These are phyloP conservation scores for Aspergillus incahuasiensis DNA, from an alignment of 495 filamentous ascomycete species.

Conservation along the genomic window DNA sequence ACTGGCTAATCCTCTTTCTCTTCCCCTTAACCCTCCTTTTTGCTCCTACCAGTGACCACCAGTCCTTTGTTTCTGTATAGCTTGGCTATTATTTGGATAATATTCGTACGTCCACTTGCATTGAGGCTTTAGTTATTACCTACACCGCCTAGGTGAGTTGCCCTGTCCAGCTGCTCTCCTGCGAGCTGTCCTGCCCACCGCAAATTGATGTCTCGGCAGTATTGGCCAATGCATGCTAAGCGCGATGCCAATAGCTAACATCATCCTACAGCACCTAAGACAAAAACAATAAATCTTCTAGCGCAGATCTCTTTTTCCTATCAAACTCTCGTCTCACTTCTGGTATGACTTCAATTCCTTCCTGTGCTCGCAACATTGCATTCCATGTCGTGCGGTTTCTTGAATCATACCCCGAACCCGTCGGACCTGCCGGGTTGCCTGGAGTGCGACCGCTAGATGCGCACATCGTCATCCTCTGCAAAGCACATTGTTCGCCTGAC, in stretches of 20 bases:
- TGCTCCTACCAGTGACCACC: background rate
- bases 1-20: background rate
- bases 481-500: background rate
- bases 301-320: conserved; percentile 21
- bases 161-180: background rate
- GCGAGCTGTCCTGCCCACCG: background rate
- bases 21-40: background rate
- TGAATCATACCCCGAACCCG: background rate
- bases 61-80: background rate
- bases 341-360: conserved; percentile 17
- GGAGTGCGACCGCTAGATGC: background rate
- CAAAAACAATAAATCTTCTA: conserved; percentile 9
- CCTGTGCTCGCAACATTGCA: conserved; percentile 1
- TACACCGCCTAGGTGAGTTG: conserved; percentile 3
- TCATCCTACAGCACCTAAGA: conserved; percentile 11
- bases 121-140: background rate
- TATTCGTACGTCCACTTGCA: background rate
- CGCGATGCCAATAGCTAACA: conserved; percentile 13
- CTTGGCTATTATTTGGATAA: background rate
- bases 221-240: conserved; percentile 25
- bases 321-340: conserved; percentile 21
- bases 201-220: conserved; percentile 19
- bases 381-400: background rate
- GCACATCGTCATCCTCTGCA: background rate
- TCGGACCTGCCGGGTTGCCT: background rate